Conservation (phyloP, 441 rosid species). For the Erysimum cheiri region DNA sequence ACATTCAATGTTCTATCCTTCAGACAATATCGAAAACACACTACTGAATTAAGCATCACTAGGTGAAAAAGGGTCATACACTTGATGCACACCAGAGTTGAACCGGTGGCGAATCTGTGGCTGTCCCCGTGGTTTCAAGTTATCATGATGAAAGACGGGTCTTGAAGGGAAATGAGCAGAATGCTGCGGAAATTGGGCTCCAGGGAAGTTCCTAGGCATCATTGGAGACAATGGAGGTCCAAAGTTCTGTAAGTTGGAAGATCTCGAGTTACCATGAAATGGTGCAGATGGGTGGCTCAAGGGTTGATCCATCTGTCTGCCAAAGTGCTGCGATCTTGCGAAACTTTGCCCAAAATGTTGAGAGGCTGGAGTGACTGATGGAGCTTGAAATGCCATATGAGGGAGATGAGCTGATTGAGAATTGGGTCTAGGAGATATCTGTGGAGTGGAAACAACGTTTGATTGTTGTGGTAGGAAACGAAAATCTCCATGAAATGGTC, state of each 20-base stretch:
- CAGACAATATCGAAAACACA: constrained; percentile 33
- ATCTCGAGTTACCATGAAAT: constrained; percentile 50
- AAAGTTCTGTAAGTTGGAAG: constrained; percentile 50
- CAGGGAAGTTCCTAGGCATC: constrained; percentile 56
- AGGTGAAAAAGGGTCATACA: constrained; percentile 93
- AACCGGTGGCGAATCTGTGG: constrained; percentile 51
- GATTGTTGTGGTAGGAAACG: constrained; percentile 60
- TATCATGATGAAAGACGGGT: constrained; percentile 53
- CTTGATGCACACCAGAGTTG: constrained; percentile 55
- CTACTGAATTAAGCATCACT: constrained; percentile 52
- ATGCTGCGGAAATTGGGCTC: constrained; percentile 48
- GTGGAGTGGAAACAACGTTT: constrained; percentile 35
- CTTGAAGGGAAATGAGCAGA: constrained; percentile 59
- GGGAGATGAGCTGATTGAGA: constrained; percentile 53
- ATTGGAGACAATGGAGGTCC: constrained; percentile 51
- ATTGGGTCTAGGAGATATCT: constrained; percentile 53
- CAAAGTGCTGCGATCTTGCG: constrained; percentile 49
- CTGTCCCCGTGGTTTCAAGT: constrained; percentile 42
- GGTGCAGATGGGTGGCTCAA: constrained; percentile 40
- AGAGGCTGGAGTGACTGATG: constrained; percentile 45
- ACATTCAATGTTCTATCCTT: constrained; percentile 58
- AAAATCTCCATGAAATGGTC: constrained; percentile 59
- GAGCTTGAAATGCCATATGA: constrained; percentile 45
- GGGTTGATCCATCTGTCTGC: constrained; percentile 57
- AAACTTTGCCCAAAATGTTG: constrained; percentile 55